Evolutionary conservation across 768 basidiomycete species (phyloP).

Genomic region (Lenzites betulinus): DNA sequence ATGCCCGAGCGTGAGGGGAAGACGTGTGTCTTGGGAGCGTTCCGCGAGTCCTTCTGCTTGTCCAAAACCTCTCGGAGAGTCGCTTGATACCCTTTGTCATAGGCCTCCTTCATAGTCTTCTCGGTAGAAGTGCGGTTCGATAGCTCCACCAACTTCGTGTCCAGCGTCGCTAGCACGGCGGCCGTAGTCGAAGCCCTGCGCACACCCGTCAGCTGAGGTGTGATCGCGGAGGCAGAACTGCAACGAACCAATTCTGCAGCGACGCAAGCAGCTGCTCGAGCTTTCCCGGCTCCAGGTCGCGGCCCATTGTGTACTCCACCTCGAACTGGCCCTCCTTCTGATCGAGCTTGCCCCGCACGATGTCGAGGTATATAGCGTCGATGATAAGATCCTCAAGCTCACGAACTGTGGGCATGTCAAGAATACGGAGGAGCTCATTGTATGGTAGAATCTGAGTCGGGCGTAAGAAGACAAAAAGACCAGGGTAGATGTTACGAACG

Average conservation of each 20-base stretch:
- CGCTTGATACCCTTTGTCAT: constrained; percentile 55
- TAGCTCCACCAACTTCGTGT: constrained; percentile 65
- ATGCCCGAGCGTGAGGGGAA: constrained; percentile 23
- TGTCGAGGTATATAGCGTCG: constrained; percentile 91
- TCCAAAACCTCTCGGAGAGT: constrained; percentile 64
- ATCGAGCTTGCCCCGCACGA: constrained; percentile 90
- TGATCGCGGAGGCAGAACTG: not conserved
- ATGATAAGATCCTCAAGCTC: constrained; percentile 97
- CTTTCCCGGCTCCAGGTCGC: constrained; percentile 83
- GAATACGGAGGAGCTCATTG: constrained; percentile 60
- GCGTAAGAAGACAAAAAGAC: not conserved
- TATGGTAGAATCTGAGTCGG: constrained; percentile 76
- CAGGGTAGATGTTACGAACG: constrained; percentile 29
- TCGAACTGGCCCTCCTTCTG: constrained; percentile 89
- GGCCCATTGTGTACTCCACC: constrained; percentile 89
- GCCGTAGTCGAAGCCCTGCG: constrained; percentile 71
- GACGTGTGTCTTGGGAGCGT: constrained; percentile 11
- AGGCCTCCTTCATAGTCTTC: constrained; percentile 48
- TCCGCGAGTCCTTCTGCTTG: constrained; percentile 52
- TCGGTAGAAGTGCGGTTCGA: constrained; percentile 42
- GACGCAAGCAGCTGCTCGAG: constrained; percentile 61
- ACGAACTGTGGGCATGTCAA: constrained; percentile 79
- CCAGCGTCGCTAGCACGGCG: constrained; percentile 69
- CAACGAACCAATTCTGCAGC: constrained; percentile 64
- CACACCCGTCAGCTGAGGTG: constrained; percentile 3